Conservation (phyloP, 176 grass and related monocot species). For the Typha latifolia region DNA sequence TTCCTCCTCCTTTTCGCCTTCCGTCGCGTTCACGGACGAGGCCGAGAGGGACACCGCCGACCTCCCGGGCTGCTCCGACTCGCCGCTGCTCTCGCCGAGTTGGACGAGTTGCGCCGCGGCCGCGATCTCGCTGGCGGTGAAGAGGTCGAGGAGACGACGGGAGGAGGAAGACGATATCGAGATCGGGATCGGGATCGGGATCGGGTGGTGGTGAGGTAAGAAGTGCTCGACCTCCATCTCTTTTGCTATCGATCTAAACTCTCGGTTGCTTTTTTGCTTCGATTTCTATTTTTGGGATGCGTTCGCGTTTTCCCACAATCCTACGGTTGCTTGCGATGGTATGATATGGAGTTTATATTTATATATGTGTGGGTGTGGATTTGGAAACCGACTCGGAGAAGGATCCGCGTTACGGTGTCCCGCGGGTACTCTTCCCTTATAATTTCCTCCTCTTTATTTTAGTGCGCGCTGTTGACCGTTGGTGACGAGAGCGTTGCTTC, state of each 20-base stretch:
- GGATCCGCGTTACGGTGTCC: too few relatives aligned
- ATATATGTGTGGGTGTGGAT: too few relatives aligned
- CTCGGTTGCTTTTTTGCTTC: neutral
- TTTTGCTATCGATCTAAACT: neutral
- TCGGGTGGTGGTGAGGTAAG: neutral
- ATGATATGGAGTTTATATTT: too few relatives aligned
- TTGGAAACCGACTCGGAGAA: too few relatives aligned
- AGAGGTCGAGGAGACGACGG: neutral
- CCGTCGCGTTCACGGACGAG: constrained; percentile 21
- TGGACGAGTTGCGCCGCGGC: constrained; percentile 30
- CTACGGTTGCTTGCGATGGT: too few relatives aligned
- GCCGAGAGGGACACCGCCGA: neutral
- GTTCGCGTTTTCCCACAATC: too few relatives aligned
- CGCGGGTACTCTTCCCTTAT: too few relatives aligned
- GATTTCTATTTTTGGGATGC: neutral
- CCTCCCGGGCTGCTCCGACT: neutral
- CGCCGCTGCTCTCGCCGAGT: constrained; percentile 32
- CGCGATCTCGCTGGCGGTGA: constrained; percentile 27
- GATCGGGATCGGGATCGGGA: neutral
- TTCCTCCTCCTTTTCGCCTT: constrained; percentile 10
- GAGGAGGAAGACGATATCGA: too few relatives aligned
- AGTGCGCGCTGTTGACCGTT: too few relatives aligned
- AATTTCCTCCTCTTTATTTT: too few relatives aligned
- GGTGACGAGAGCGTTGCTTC: too few relatives aligned
- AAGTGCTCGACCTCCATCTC: neutral